Conservation (phyloP, 257 asterid species). For the Ligustrum vulgare region DNA sequence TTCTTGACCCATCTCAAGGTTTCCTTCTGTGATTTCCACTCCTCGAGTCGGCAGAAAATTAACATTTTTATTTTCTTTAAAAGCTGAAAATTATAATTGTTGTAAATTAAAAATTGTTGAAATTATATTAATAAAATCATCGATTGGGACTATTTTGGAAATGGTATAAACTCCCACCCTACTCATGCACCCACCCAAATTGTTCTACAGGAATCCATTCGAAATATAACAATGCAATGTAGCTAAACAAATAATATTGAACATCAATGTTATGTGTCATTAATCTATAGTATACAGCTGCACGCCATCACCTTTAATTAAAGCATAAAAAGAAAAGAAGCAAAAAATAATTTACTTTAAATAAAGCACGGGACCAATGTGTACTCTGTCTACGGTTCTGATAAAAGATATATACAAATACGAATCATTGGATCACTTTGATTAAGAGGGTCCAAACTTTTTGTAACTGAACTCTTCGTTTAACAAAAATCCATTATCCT, state of each 20-base stretch:
- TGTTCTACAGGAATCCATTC: too few relatives aligned
- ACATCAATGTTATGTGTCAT: neutral
- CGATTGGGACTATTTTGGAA: too few relatives aligned
- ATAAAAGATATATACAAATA: neutral
- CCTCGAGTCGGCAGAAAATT: too few relatives aligned
- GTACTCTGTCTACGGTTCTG: conserved; percentile 4
- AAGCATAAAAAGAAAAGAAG: neutral
- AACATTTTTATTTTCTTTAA: too few relatives aligned
- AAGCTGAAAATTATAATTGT: too few relatives aligned
- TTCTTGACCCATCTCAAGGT: neutral
- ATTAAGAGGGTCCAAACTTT: conserved; percentile 26
- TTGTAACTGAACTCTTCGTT: neutral
- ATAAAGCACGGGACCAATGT: neutral
- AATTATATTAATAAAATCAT: too few relatives aligned
- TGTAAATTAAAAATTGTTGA: too few relatives aligned
- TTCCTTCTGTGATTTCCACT: neutral
- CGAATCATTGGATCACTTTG: conserved; percentile 23
- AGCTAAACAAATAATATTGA: too few relatives aligned
- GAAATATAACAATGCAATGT: neutral
- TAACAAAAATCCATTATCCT: neutral
- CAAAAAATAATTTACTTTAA: neutral
- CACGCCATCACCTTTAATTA: neutral
- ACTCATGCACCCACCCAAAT: too few relatives aligned
- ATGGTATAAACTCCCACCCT: too few relatives aligned
- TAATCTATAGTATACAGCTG: too few relatives aligned